Conservation (phyloP, 176 grass and related monocot species). For the Ampelocalamus luodianensis region DNA sequence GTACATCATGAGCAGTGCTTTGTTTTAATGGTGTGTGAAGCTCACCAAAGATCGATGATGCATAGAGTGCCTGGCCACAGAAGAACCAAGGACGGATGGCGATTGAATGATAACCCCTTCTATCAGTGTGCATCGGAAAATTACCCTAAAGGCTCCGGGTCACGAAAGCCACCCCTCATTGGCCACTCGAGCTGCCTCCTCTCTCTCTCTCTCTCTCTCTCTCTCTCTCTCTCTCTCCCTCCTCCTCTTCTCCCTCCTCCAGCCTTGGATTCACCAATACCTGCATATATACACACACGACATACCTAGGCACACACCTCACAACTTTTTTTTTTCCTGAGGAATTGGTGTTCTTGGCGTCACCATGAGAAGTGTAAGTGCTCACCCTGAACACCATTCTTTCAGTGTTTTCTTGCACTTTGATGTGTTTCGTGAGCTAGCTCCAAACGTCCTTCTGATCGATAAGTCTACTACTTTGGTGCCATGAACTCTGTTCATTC, state of each 20-base stretch:
- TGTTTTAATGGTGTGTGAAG: not conserved
- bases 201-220: too few relatives aligned
- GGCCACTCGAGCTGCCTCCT: not conserved
- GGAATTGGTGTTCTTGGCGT: not conserved
- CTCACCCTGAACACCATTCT: not conserved
- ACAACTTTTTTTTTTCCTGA: not conserved
- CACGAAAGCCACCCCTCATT: constrained; percentile 23
- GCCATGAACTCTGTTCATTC: not conserved
- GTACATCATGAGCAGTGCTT: not conserved
- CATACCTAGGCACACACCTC: not conserved
- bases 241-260: not conserved
- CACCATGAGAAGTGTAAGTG: constrained; percentile 33
- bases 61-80: not conserved
- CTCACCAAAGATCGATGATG: not conserved
- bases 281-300: not conserved
- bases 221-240: not conserved
- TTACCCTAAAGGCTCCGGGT: not conserved
- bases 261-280: not conserved
- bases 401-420: not conserved
- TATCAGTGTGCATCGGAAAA: not conserved
- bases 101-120: constrained; percentile 14
- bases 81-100: not conserved
- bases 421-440: not conserved
- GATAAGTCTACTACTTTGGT: not conserved
- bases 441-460: not conserved